A percentile compares a stretch with the other conserved stretches of the same genome.
These are phyloP conservation scores for Diutina siamensis DNA, from an alignment of 1,139 yeast species.

Conservation along the genomic window DNA sequence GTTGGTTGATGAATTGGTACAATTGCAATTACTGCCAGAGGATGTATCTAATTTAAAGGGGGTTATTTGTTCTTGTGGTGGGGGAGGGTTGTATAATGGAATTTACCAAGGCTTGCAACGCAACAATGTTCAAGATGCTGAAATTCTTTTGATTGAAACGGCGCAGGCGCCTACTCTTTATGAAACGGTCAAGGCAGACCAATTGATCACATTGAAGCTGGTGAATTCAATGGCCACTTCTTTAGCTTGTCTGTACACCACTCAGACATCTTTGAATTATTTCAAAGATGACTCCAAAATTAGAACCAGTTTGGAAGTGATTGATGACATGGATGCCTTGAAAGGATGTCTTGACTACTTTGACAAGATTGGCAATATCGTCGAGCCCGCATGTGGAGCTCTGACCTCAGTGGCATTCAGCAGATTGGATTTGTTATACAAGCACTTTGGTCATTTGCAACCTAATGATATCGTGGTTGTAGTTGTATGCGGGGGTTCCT, in stretches of 20 bases:
- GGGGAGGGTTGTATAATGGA: conserved; percentile 34
- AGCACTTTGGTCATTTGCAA: conserved; percentile 20
- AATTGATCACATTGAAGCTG: conserved; percentile 17
- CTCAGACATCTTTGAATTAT: conserved; percentile 19
- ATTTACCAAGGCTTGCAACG: conserved; percentile 20
- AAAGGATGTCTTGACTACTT: conserved; percentile 19
- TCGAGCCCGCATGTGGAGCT: conserved; percentile 37
- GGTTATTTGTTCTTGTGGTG: conserved; percentile 32
- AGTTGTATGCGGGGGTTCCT: conserved; percentile 58
- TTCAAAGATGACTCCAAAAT: conserved; percentile 13
- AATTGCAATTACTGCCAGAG: conserved; percentile 12
- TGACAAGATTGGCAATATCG: conserved; percentile 15
- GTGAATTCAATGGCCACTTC: conserved; percentile 29
- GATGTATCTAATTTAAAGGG: conserved; percentile 18
- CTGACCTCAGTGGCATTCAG: conserved; percentile 31
- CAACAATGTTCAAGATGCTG: conserved; percentile 11
- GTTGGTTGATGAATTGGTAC: conserved; percentile 22
- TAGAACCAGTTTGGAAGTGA: conserved; percentile 14
- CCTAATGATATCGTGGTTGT: conserved; percentile 42
- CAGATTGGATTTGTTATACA: conserved; percentile 19
- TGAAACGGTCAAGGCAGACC: conserved; percentile 19
- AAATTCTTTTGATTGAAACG: conserved; percentile 25
- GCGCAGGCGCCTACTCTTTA: conserved; percentile 27
- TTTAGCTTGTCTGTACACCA: conserved; percentile 28
- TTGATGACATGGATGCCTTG: conserved; percentile 27